Evolutionary conservation across 768 basidiomycete species (phyloP).

Genomic region (Phanerochaete sordida): DNA sequence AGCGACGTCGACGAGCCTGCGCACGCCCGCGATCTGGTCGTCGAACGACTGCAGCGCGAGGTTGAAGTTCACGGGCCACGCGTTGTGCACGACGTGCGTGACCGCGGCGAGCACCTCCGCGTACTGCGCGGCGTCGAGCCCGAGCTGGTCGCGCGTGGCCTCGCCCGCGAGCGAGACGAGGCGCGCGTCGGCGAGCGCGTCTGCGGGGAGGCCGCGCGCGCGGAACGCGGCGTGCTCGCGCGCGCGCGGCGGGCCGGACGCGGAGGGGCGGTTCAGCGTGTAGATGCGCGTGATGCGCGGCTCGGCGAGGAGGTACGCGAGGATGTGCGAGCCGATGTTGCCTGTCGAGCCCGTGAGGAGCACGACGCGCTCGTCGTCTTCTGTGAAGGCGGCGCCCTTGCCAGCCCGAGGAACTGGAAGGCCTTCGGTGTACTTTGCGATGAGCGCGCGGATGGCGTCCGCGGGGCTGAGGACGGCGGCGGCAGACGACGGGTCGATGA

Average conservation of each 20-base stretch:
- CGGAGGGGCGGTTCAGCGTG: conserved; percentile 10
- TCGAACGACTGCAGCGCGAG: conserved; percentile 28
- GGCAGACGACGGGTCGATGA: background rate
- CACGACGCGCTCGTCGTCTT: background rate
- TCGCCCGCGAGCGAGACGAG: conserved; percentile 8
- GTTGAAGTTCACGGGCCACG: conserved; percentile 34
- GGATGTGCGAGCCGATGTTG: conserved; percentile 10
- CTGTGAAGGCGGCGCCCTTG: background rate
- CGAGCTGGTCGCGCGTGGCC: conserved; percentile 2
- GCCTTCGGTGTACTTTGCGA: background rate
- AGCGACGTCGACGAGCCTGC: conserved; percentile 33
- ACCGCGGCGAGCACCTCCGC: conserved; percentile 9
- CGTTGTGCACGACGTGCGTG: conserved; percentile 14
- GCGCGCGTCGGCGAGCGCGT: conserved; percentile 2
- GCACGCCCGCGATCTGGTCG: conserved; percentile 23
- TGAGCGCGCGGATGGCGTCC: background rate
- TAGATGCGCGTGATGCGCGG: conserved; percentile 5
- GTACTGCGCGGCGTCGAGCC: background rate
- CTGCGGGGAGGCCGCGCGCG: conserved; percentile 6
- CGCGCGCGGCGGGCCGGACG: background rate
- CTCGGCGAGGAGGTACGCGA: conserved; percentile 9
- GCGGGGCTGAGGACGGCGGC: background rate
- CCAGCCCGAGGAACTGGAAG: background rate
- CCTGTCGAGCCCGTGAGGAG: conserved; percentile 13
- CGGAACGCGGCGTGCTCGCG: conserved; percentile 1